Evolutionary conservation across 148 eudicot genomes (phyloP), one percentile per base, ranked within the genome.

Genomic region (Talinum fruticosum): DNA sequence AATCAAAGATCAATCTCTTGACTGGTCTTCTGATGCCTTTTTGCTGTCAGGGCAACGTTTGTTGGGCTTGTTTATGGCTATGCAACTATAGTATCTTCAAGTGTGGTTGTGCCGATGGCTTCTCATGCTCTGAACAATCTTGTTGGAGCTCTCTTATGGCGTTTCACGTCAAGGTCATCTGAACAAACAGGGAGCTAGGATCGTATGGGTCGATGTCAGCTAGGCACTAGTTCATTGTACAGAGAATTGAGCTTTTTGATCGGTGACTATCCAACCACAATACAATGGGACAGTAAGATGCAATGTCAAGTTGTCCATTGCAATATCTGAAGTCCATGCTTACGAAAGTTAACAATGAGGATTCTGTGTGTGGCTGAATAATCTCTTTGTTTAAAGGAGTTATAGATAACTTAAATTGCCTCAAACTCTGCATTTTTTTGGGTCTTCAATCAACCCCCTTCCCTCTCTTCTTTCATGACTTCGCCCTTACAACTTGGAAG

Each of bases 81-180:
- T 75, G 90, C 91, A 6, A 84, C 97, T 49, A 83, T 87, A 51
- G 15, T 82, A 24, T 87, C 99, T 69, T 92, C 99, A n/a, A 95
- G 89, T 70, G 61, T 92, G 67, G 59, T 87, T 32, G 99, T 92
- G 49, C 96, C 97, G 62, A 89, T 95, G 90, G 94, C 93, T 65
- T 90, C 96, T 69, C 99, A 95, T 80, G 88, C 94, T 24, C 76
- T 88, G 68, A 95, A 92, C 84, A 95, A 95, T 82, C 87, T 95
- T 61, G 81, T 90, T 34, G 96, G 97, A 76, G 97, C 90, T 34
- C 49, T 91, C 72, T 36, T 92, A n/a, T 95, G 99, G 99, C 92
- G 90, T 57, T 85, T 85, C 82, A 77, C 87, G 21, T 85, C 94
- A 32, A 79, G 79, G 47, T 85, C 84, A 76, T 78, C 87, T 19